These are phyloP conservation scores for Paralagenidium karlingii DNA, from an alignment of 352 stramenopile species.

Conservation along the genomic window DNA sequence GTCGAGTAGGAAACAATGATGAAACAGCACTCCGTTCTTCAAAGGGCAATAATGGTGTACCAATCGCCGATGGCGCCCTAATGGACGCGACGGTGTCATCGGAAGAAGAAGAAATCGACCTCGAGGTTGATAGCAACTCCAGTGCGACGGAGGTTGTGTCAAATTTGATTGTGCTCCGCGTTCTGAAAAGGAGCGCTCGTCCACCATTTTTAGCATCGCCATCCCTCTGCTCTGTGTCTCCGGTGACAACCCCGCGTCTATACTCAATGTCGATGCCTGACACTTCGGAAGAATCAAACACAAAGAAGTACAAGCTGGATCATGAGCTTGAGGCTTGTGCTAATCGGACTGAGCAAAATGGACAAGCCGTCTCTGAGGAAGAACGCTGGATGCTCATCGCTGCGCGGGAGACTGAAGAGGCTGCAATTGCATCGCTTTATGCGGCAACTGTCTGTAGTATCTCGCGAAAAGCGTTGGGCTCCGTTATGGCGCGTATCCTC, in stretches of 20 bases:
- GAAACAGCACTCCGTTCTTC: too few relatives aligned
- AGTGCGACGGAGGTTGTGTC: constrained; percentile 70
- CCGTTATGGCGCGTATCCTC: constrained; percentile 68
- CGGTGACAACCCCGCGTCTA: too few relatives aligned
- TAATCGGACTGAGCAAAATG: constrained; percentile 1
- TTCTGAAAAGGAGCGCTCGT: constrained; percentile 43
- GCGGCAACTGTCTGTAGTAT: constrained; percentile 71
- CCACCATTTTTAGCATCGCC: constrained; percentile 3
- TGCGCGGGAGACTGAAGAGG: constrained; percentile 42
- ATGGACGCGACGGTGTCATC: too few relatives aligned
- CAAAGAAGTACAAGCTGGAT: too few relatives aligned
- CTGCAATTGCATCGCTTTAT: constrained; percentile 64
- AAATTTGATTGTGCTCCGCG: constrained; percentile 62
- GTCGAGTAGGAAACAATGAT: too few relatives aligned
- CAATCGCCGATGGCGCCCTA: too few relatives aligned
- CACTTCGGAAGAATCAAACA: too few relatives aligned
- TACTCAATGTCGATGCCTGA: too few relatives aligned
- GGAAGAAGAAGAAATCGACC: constrained; percentile 47
- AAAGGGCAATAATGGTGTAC: too few relatives aligned
- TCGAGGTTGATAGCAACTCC: constrained; percentile 53
- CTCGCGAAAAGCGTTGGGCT: constrained; percentile 61
- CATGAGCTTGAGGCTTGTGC: too few relatives aligned
- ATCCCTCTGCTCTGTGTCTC: too few relatives aligned
- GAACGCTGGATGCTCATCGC: constrained; percentile 42
- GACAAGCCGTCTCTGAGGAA: constrained; percentile 20